Conservation (phyloP, 2,329 filamentous ascomycete species). For the Cladophialophora yegresii region DNA sequence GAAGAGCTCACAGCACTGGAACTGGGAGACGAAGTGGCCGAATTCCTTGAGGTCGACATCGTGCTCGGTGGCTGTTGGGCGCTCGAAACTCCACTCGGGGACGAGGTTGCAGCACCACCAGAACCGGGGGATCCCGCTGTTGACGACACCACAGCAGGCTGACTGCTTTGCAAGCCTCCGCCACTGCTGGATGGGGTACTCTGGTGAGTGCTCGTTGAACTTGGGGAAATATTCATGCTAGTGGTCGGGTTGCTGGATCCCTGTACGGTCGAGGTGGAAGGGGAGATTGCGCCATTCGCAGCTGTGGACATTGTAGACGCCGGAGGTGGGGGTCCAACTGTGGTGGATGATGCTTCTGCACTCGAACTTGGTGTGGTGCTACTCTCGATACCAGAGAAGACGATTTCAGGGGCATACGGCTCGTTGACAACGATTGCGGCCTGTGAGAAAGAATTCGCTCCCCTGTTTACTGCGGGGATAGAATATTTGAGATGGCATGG, state of each 20-base stretch:
- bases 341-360: conserved; percentile 11
- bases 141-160: not conserved
- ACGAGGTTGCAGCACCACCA: conserved; percentile 1
- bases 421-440: conserved; percentile 28
- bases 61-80: conserved; percentile 11
- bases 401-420: conserved; percentile 25
- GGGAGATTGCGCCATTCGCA: not conserved
- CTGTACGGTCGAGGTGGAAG: not conserved
- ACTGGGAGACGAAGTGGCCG: conserved; percentile 3
- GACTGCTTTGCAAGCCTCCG: not conserved
- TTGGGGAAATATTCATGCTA: not conserved
- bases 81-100: not conserved
- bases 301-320: conserved; percentile 4
- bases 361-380: not conserved
- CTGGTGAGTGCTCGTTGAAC: conserved; percentile 3
- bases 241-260: not conserved
- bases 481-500: conserved; percentile 28
- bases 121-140: not conserved
- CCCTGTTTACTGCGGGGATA: conserved; percentile 21
- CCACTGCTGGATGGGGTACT: not conserved
- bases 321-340: not conserved
- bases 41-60: not conserved
- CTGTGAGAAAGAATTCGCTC: conserved; percentile 25
- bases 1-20: not conserved
- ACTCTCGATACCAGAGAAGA: conserved; percentile 10